Conservation (phyloP, 352 stramenopile genomes). For the Globisporangium mamillatum region DNA sequence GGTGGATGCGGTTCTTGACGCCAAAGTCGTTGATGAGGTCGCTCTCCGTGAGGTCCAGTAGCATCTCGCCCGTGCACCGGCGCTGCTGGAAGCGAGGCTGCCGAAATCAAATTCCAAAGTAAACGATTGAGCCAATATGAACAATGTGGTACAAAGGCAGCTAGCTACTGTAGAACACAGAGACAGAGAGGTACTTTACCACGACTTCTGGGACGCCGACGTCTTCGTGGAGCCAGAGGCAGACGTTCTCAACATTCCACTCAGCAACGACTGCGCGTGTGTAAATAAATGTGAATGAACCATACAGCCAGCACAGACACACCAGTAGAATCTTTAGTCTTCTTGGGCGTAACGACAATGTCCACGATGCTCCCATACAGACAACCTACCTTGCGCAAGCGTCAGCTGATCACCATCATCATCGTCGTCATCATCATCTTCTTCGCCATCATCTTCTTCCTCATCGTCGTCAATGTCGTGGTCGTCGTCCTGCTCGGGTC, state of each 20-base stretch:
- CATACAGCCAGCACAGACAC: background rate
- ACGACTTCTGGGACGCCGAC: conserved; percentile 68
- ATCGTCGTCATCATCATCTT: conserved; percentile 41
- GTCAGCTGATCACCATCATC: conserved; percentile 57
- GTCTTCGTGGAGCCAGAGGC: conserved; percentile 76
- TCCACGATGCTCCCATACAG: background rate
- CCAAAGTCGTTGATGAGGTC: conserved; percentile 78
- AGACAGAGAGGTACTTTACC: conserved; percentile 22
- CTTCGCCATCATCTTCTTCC: conserved; percentile 37
- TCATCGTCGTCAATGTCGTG: conserved; percentile 21
- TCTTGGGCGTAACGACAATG: background rate
- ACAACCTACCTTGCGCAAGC: conserved; percentile 48
- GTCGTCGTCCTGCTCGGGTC: conserved; percentile 19
- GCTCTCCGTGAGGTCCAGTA: conserved; percentile 67
- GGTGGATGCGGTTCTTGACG: conserved; percentile 60
- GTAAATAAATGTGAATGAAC: background rate
- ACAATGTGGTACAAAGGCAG: too few species aligned
- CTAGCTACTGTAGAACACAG: too few species aligned
- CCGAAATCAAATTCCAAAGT: background rate
- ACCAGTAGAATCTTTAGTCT: background rate
- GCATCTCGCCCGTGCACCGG: conserved; percentile 64
- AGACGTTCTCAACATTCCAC: conserved; percentile 83
- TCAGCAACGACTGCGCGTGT: conserved; percentile 50
- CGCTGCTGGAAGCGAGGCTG: conserved; percentile 67
- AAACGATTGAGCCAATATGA: too few species aligned